These are phyloP conservation scores for cucumber (Cucumis sativus) DNA, from an alignment of 306 rosid genomes.

Conservation along the genomic window Cucumber_9930_V3 NC_026656.2:21515501-21516000, in stretches of 20 bases:
- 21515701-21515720: conserved; percentile 80
- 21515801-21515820: conserved; percentile 30
- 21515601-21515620: conserved; percentile 17
- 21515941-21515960: conserved; percentile 44
- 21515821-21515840: conserved; percentile 15
- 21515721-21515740: conserved; percentile 51
- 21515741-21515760: conserved; percentile 45
- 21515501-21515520: conserved; percentile 63
- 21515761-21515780: conserved; percentile 28
- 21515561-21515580: conserved; percentile 99
- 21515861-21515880: conserved; percentile 30
- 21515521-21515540: conserved; percentile 83
- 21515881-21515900: conserved; percentile 33
- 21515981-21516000: conserved; percentile 35
- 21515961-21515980: conserved; percentile 31
- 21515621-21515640: conserved; percentile 22
- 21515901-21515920: conserved; percentile 17
- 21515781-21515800: conserved; percentile 17
- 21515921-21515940: conserved; percentile 33
- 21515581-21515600: conserved; percentile 74
- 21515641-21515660: conserved; percentile 16
- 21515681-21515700: conserved; percentile 21
- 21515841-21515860: conserved; percentile 18
- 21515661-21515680: conserved; percentile 22
- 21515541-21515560: conserved; percentile 97